Evolutionary conservation across 2,329 filamentous ascomycete genomes (phyloP), one percentile per base, ranked within the genome.

Genomic region (Colletotrichum horii): DNA sequence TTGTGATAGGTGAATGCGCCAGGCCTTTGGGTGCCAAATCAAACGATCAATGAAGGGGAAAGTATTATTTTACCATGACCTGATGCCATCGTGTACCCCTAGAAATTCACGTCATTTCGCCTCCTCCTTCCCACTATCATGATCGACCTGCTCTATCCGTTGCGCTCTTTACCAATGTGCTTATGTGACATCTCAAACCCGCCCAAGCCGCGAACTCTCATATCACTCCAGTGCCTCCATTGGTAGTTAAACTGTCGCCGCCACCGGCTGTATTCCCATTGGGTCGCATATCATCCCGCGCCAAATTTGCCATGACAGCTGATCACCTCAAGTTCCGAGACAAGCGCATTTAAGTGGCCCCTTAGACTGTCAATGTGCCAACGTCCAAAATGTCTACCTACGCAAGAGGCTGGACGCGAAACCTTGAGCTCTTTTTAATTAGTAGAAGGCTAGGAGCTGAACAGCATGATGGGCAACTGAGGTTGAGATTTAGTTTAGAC

Each of bases 1-100:
- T 7, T 12, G 0, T n/a, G 19, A n/a, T n/a, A 2, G 38, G 38
- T 2, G 38, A 0, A 7, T 4, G 3, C 1, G 19, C 5, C 0
- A 4, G 5, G 19, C 38, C 3, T 43, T 43, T 2, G 3, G n/a
- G 2, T 43, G 19, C n/a, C 11, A 6, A 43, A 43, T 43, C 19
- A 43, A 43, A 43, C 9, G 4, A 8, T 2, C 19, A 2, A 43
- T 6, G 8, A 43, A n/a, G 5, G 19, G 19, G 4, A 43, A 43
- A 43, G 8, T 43, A n/a, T n/a, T 11, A n/a, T 43, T 6, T 19
- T 43, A 19, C 8, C 16, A 6, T 4, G 16, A 8, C 38, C 38
- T 43, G 16, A 43, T 0, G 2, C 38, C 16, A 43, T n/a, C 1
- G 16, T 16, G 16, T 19, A 16, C 2, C 8, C 8, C 11, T 19